Evolutionary conservation across 2,329 filamentous ascomycete species (phyloP), one percentile per base, ranked within the genome.

Genomic region (Bertia moriformis): DNA sequence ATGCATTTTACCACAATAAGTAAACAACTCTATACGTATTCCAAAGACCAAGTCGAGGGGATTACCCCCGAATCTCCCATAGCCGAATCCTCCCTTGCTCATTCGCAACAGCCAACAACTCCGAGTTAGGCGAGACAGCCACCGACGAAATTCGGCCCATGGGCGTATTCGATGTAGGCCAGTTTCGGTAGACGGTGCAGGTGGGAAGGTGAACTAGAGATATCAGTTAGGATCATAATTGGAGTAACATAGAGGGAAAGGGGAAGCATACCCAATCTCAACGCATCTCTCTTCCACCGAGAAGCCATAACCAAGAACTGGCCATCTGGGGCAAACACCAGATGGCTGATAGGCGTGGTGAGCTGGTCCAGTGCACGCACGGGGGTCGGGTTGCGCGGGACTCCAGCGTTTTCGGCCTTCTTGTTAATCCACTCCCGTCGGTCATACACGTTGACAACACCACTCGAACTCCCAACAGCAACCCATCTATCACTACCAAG

Each of bases 111-210:
- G 85, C 85, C 46, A 98, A 56, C 50, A 88, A 57, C 49, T 82
- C 71, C 43, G 76, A 82, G 44, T 69, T 66, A 4, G 63, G 66
- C 15, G 71, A 71, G 54, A 85, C 82, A 3, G 83, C 78, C 43
- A 87, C 73, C 1, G 76, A 68, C 2, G 84, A 83, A 46, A 96
- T 78, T 42, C 86, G 71, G 0, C 91, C 91, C 44, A 98, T 60
- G 1, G 88, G 87, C 41, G 91, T 98, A 55, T 83, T 79, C 45
- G 78, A 74, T 40, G 89, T 98, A 18, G 91, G 91, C 91, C 91
- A 98, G 60, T 98, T 98, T 51, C 80, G 78, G 67, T 91, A 98
- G 15, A 96, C 85, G 1, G 87, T 94, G 57, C 87, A 94, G 48
- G 75, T 88, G 0, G 89, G 88, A 48, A 98, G 62, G 58, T 98